Evolutionary conservation across 768 basidiomycete genomes (phyloP), one percentile per base, ranked within the genome.

Genomic region (Clavaria fumosa): DNA sequence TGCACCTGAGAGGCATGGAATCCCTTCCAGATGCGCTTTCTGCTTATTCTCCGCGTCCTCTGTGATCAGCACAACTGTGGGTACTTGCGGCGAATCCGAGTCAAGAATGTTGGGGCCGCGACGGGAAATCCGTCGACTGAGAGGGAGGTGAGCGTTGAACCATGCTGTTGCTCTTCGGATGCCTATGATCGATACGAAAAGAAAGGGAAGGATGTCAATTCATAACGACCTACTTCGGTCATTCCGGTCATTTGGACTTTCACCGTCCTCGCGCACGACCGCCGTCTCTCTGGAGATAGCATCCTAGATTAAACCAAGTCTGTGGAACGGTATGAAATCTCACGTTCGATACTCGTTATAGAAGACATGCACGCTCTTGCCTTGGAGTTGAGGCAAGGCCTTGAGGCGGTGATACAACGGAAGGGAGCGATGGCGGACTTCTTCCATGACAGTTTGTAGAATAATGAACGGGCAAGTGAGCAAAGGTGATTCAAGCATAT

Each of bases 331-430:
- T 11, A 30, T 33, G 23, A 34, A 12, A 7, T 70, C 80, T 43
- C 43, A 88, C 84, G 73, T 76, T 52, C 77, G 60, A 52, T 75
- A 88, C 50, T 89, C 85, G 50, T 90, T 85, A 52, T 89, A 86
- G 52, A 86, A 88, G 4, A 83, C 64, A 75, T 77, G 85, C 7
- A 78, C 68, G n/a, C 60, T 64, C 51, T 88, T 89, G 43, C 86
- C 88, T 40, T 96, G 93, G 46, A 76, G 72, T 44, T 75, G 81
- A 21, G 80, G 67, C 33, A 97, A 65, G 1, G 79, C 72, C 48
- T 85, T 91, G 44, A 99, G 67, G 22, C 91, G 79, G 53, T 90
- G 96, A 59, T 86, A 89, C 11, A 97, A 60, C 3, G 93, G 93
- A 18, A 97, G 60, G 1, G 84, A 89, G 14, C 95, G 71, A 53